These are phyloP conservation scores for Leccinum subspadiceum DNA, from an alignment of 1,284 basidiomycete species.

Conservation along the genomic window DNA sequence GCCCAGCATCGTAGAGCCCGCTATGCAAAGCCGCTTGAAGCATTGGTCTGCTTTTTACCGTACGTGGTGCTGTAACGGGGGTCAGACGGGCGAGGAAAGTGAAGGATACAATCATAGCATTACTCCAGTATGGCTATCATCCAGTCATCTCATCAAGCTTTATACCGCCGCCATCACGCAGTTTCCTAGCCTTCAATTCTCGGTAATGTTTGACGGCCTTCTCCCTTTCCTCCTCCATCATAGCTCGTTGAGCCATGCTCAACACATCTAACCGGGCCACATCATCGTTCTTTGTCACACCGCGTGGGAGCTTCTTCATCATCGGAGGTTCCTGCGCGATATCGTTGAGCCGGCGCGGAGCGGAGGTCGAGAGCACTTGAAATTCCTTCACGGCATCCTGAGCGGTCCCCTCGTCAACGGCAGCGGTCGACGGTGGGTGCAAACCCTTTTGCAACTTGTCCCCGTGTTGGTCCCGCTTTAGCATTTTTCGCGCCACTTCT, in stretches of 20 bases:
- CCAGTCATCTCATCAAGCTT: constrained; percentile 10
- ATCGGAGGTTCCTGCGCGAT: constrained; percentile 64
- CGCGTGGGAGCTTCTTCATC: constrained; percentile 43
- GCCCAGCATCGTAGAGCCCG: constrained; percentile 3
- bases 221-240: constrained; percentile 75
- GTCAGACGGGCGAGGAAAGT: constrained; percentile 1
- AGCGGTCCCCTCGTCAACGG: constrained; percentile 12
- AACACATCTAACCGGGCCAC: constrained; percentile 44
- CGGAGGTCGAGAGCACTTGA: constrained; percentile 47
- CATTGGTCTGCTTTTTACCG: constrained; percentile 1
- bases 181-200: constrained; percentile 55
- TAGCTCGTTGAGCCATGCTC: constrained; percentile 70
- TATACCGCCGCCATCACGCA: constrained; percentile 15
- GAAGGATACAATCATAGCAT: constrained; percentile 10
- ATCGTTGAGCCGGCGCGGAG: constrained; percentile 67
- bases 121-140: constrained; percentile 2
- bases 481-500: constrained; percentile 33
- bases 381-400: constrained; percentile 51
- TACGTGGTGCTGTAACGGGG: constrained; percentile 1
- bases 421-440: constrained; percentile 15
- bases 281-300: constrained; percentile 32
- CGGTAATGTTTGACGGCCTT: constrained; percentile 65
- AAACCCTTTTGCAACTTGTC: constrained; percentile 18
- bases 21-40: constrained; percentile 1
- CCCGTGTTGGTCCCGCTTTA: constrained; percentile 16